Evolutionary conservation across 257 asterid genomes (phyloP), one percentile per base, ranked within the genome.

Genomic region (Petrea volubilis): DNA sequence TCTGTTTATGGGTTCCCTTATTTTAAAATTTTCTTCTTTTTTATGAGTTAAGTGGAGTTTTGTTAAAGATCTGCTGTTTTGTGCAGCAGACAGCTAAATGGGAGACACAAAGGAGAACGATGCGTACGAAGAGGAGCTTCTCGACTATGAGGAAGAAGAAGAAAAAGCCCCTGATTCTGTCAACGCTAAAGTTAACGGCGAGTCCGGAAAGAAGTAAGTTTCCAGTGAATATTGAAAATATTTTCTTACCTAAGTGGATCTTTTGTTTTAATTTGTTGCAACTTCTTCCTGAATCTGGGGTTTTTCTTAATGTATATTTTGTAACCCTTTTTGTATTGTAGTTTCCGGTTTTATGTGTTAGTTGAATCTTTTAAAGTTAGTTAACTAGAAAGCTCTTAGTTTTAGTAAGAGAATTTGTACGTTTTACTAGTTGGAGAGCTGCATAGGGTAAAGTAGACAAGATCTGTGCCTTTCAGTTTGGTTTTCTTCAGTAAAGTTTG

Each of bases 111-210:
- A 87, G 85, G 96, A 92, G 31, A 83, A 64, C 88, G 98, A 92
- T 27, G 93, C 88, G 1, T 92, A 88, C 78, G 98, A 92, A 71
- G 97, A 92, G 72, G 98, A 92, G 79, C 96, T 92, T 71, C 87
- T 92, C 74, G 98, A 92, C 86, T 92, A 92, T 81, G 98, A 92
- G 73, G 98, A 92, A 62, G 98, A 92, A 50, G 98, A 92, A 3
- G 98, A 92, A 38, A 90, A 85, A 69, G 82, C 87, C 77, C 82
- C 85, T 4, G 97, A 86, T 49, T 82, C 93, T 5, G 81, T 78
- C 70, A 51, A 72, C 64, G 90, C 77, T 55, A 90, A 87, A 80
- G 85, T 78, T 84, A 90, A 87, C 82, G 98, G 98, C 67, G 97
- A 92, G 76, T 79, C 98, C 28, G 91, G 60, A 57, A 88, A 92